Evolutionary conservation across 495 filamentous ascomycete genomes (phyloP).

Genomic region (Penicillium cinerascens): DNA sequence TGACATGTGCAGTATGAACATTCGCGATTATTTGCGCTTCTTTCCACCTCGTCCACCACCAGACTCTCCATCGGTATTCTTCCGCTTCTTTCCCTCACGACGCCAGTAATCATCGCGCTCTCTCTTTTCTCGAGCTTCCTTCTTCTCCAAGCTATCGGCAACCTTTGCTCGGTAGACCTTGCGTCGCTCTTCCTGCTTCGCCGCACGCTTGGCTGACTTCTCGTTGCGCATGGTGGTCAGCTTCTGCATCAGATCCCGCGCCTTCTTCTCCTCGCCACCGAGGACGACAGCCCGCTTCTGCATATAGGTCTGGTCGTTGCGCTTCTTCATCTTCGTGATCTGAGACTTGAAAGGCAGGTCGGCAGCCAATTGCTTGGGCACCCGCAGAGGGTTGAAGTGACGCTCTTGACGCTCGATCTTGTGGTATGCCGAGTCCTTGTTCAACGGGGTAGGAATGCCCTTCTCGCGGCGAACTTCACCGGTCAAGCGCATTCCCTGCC

Average conservation of each 20-base stretch:
- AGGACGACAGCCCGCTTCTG: conserved; percentile 90
- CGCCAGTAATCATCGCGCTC: conserved; percentile 93
- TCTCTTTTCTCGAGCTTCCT: conserved; percentile 75
- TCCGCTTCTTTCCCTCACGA: conserved; percentile 92
- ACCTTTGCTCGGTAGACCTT: conserved; percentile 76
- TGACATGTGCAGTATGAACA: conserved; percentile 20
- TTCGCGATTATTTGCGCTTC: conserved; percentile 50
- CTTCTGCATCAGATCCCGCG: conserved; percentile 88
- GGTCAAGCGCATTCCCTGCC: conserved; percentile 91
- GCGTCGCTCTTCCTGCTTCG: conserved; percentile 80
- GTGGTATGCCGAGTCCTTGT: conserved; percentile 78
- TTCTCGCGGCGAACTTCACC: conserved; percentile 81
- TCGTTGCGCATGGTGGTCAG: conserved; percentile 88
- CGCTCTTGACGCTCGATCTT: conserved; percentile 74
- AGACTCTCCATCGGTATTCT: conserved; percentile 53
- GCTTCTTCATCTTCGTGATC: conserved; percentile 74
- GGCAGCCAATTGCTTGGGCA: conserved; percentile 78
- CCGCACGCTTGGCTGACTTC: conserved; percentile 73
- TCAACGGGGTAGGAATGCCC: conserved; percentile 69
- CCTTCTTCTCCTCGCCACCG: conserved; percentile 79
- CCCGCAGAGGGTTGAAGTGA: conserved; percentile 90
- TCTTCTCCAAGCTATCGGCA: conserved; percentile 75
- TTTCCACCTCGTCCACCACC: conserved; percentile 61
- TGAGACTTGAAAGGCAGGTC: conserved; percentile 92
- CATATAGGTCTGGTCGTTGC: conserved; percentile 81